Evolutionary conservation across 768 basidiomycete genomes (phyloP), one percentile per base, ranked within the genome.

Genomic region (Panaeolus papilionaceus): DNA sequence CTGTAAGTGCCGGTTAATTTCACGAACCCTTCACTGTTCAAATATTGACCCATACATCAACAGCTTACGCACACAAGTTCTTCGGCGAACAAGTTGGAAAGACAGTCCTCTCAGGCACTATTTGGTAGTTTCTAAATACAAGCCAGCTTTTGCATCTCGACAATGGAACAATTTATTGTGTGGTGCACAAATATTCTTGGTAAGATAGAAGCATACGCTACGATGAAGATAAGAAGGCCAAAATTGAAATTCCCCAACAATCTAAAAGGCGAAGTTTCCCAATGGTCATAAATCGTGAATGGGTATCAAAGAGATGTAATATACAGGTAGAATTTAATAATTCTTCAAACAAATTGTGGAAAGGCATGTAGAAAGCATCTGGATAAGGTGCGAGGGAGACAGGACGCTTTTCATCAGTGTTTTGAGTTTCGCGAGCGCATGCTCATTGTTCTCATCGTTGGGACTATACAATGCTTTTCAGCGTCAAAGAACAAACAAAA

Each of bases 371-470:
- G 18, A 44, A 44, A 6, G 39, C 11, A 40, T 23, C 23, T 10
- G 14, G 14, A 40, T 8, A 40, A 2, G 2, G 9, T 10, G 11
- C 9, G 9, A 40, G 39, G 39, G 14, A 10, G 39, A 40, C 39
- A 8, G 11, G 2, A 44, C 16, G 14, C 12, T 16, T 16, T 44
- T 44, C 33, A 37, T 58, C 16, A 58, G 54, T 33, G 54, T 37
- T 58, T 58, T 18, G 54, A 58, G 26, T 28, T 58, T 58, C 80
- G 77, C 65, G 85, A 85, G 14, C 86, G 81, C 82, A 88, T 84
- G 69, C 86, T 88, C 86, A 88, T 85, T 8, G 86, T 88, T 63
- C 86, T 77, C 86, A 88, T 88, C 11, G 87, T 88, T 28, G 87
- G 87, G 85, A 87, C 87, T 88, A 65, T 14, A 63, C 69, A 66